Base-by-base conservation (phyloP, 805 yeast genomes). In the Starmerella lactis-condensi region DNA sequence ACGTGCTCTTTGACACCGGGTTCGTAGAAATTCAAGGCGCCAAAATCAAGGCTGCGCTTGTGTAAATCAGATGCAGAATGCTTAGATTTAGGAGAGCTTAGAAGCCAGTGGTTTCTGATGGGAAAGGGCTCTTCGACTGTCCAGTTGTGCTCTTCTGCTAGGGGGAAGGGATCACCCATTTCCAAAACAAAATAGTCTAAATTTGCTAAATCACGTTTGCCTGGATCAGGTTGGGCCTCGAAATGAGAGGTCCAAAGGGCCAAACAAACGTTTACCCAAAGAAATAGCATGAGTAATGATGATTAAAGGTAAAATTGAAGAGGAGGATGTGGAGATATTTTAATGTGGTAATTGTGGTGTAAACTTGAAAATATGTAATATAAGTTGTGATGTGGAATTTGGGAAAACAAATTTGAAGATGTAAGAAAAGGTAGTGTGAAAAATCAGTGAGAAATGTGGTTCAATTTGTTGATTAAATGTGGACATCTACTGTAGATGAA, bases 81-180 rank as follows among this genome's bases (percentile, higher is more conserved):
- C 5, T 13, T 12, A 11, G 17, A n/a, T 14, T 30, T 30, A n/a
- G 39, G 32, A 6, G 26, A 29, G 26, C 42, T 37, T 11, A 44
- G 26, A 9, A 45, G 40, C 50, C 50, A 45, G 23, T 44, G 45
- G 33, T 41, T 34, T 3, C 22, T 26, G n/a, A 45, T 45, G 1
- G 50, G 48, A 35, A 44, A 38, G 6, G 50, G 40, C 38, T 41
- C 50, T 18, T 39, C 47, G 11, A 40, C 26, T 8, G 22, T 21
- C 41, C 38, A 42, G 19, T 32, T 38, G 17, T 28, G 24, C 10
- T 14, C 19, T 4, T 18, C 34, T 11, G 29, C 33, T 12, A 33
- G 17, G 7, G 12, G 20, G 2, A 9, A 13, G 3, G 48, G 47
- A 17, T 42, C 43, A 6, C 27, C 34, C 10, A 24, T 17, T 13